Base-by-base conservation (phyloP, 352 stramenopile species). In the Phytophthora agathidicida region DNA sequence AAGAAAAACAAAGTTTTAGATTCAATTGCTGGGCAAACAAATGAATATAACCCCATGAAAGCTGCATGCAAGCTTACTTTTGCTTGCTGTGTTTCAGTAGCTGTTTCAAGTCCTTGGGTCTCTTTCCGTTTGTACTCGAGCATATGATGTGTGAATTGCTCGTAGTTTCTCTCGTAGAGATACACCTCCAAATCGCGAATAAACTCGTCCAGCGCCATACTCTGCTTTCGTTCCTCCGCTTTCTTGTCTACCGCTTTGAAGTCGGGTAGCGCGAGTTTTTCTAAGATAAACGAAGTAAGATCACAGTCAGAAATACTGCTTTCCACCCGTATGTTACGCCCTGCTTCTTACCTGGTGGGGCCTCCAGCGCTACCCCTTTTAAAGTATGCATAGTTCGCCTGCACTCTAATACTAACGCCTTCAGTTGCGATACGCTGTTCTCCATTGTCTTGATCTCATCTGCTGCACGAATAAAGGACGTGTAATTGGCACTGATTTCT, bases 391-490 rank as follows among this genome's bases (percentile, higher is more conserved):
- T 77, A 14, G 81, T 89, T 10, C 83, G 70, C 54, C 88, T 90
- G 61, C 83, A 91, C 26, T 94, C 81, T 19, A 91, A 19, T 5
- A 94, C 76, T 19, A 91, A 65, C 10, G 76, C 59, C 56, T 93
- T 91, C 33, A 94, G 68, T 49, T 91, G 77, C 35, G 80, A 91
- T 6, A 94, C 82, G 43, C 82, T 92, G 54, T 91, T 93, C 36
- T 94, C 85, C 80, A 94, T 93, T 6, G 64, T 85, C 55, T 91
- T 90, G 41, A 91, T 93, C 60, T 94, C 83, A 3, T 71, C 60
- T 7, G 81, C 77, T 7, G 83, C 81, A 4, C 65, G 70, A 23
- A 94, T 91, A 53, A 94, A 94, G 8, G 85, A 88, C 13, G 73
- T 82, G 65, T 94, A 93, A 56, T 90, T 93, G 10, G 72, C 75